Conservation (phyloP, 345 rosid species). For the Excoecaria agallocha region DNA sequence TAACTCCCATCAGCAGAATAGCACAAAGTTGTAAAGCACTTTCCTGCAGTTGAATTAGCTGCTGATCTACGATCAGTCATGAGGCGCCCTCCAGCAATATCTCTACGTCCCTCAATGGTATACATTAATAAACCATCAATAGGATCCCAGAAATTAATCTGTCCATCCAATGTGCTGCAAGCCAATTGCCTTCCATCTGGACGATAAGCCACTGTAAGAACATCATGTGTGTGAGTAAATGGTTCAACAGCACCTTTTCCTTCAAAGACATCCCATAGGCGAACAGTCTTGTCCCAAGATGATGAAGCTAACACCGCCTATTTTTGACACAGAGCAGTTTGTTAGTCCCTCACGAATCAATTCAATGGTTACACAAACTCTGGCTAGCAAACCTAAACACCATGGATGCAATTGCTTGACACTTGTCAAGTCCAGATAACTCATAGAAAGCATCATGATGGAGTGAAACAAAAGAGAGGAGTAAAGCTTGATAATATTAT, state of each 20-base stretch:
- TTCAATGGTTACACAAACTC: not conserved
- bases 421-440: not conserved
- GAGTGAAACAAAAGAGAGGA: not conserved
- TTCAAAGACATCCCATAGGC: conserved; percentile 91
- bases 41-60: conserved; percentile 92
- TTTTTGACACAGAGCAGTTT: not conserved
- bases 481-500: not conserved
- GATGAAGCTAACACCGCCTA: conserved; percentile 87
- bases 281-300: conserved; percentile 94
- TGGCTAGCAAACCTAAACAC: not conserved
- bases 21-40: conserved; percentile 85
- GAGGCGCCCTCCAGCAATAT: conserved; percentile 91
- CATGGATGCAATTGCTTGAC: not conserved
- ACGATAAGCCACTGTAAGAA: conserved; percentile 79
- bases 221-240: conserved; percentile 87
- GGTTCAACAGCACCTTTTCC: conserved; percentile 87
- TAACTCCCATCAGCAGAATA: conserved; percentile 96
- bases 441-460: not conserved
- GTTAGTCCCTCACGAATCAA: conserved; percentile 17
- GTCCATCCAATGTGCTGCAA: conserved; percentile 88
- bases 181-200: conserved; percentile 97
- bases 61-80: conserved; percentile 90
- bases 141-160: conserved; percentile 96
- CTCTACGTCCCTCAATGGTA: conserved; percentile 95
- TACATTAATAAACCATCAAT: conserved; percentile 79